Percentiles rank a stretch among this genome's conserved stretches.
Evolutionary conservation across 2,329 filamentous ascomycete species (phyloP).

Genomic region (Verticillium nonalfalfae): DNA sequence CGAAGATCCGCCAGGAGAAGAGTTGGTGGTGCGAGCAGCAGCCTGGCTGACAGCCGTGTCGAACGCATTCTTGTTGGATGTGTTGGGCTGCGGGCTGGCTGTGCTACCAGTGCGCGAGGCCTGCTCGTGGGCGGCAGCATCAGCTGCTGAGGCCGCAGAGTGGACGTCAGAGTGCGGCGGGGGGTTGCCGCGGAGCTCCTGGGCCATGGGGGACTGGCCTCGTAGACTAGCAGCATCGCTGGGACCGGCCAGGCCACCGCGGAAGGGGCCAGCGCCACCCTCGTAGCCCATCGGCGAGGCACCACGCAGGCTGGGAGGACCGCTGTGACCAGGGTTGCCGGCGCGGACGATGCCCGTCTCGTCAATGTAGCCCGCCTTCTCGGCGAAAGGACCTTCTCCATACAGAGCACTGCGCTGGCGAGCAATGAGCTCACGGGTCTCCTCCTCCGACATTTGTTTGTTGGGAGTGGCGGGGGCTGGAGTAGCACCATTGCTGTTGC

Average conservation of each 20-base stretch:
- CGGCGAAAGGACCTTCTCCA: slow-evolving; percentile 67
- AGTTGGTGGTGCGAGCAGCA: slow-evolving; percentile 73
- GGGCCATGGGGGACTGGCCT: slow-evolving; percentile 31
- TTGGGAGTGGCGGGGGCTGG: slow-evolving; percentile 22
- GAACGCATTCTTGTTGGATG: slow-evolving; percentile 53
- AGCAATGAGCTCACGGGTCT: slow-evolving; percentile 90
- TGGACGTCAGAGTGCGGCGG: slow-evolving; percentile 43
- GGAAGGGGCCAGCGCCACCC: slow-evolving; percentile 28
- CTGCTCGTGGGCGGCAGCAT: slow-evolving; percentile 39
- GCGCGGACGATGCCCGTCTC: slow-evolving; percentile 58
- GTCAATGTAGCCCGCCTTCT: slow-evolving; percentile 60
- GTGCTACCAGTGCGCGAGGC: slow-evolving; percentile 75
- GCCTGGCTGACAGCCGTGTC: slow-evolving; percentile 63
- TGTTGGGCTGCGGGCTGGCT: slow-evolving; percentile 71
- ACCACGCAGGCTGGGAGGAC: slow-evolving; percentile 61
- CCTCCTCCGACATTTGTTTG: slow-evolving; percentile 93
- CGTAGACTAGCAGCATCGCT: slow-evolving; percentile 16
- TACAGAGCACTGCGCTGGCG: slow-evolving; percentile 94
- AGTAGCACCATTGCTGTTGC: not conserved
- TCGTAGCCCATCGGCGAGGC: slow-evolving; percentile 79
- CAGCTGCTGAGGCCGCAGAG: slow-evolving; percentile 32
- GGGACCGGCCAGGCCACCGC: slow-evolving; percentile 28
- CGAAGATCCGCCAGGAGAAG: slow-evolving; percentile 77
- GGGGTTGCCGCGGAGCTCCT: slow-evolving; percentile 44
- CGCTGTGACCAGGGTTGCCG: slow-evolving; percentile 60